Evolutionary conservation across 768 basidiomycete species (phyloP), one percentile per base, ranked within the genome.

Genomic region (Saitozyma sp.): DNA sequence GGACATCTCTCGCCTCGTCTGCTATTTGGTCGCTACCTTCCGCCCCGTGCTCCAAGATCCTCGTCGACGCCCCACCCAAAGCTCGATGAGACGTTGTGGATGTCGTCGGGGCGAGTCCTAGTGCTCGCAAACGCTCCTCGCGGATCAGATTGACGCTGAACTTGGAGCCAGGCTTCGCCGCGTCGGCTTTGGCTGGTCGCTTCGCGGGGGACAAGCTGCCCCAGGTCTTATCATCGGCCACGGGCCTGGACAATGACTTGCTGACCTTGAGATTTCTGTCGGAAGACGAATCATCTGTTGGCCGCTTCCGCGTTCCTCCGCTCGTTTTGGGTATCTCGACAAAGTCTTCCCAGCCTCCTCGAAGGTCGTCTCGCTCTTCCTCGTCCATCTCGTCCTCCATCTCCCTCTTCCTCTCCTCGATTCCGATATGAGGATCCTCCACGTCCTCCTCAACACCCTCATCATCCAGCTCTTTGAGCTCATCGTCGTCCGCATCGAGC

Each of bases 311-410:
- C 17, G 10, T 3, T 11, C 58, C 13, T 37, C 39, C 55, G 20
- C 60, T 8, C 45, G 42, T 43, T 38, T 39, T 58, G 17, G 10
- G 43, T n/a, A 6, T 39, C 53, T 49, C n/a, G 8, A 74, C 61
- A 48, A 43, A 73, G 7, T 73, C 70, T 50, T 73, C 69, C 74
- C 74, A 75, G 38, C 68, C 71, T 0, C 67, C 74, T 53, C 71
- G 50, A 14, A 73, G 54, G 9, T 55, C 67, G 16, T 69, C 61
- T 40, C 59, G 63, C 61, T 76, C 74, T 20, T 65, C 68, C 1
- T 70, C 70, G 37, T 66, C 58, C 72, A 72, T 71, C 56, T 73
- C 72, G 40, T 65, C 65, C 49, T 76, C 75, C 68, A 74, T 73
- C 51, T 74, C 72, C 43, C 40, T 63, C 53, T 56, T 68, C 48